A percentile compares a stretch with the other conserved stretches of the same genome.
phyloP scores from a whole-genome alignment of 345 rosid species.

The Gossypium australe region DNA sequence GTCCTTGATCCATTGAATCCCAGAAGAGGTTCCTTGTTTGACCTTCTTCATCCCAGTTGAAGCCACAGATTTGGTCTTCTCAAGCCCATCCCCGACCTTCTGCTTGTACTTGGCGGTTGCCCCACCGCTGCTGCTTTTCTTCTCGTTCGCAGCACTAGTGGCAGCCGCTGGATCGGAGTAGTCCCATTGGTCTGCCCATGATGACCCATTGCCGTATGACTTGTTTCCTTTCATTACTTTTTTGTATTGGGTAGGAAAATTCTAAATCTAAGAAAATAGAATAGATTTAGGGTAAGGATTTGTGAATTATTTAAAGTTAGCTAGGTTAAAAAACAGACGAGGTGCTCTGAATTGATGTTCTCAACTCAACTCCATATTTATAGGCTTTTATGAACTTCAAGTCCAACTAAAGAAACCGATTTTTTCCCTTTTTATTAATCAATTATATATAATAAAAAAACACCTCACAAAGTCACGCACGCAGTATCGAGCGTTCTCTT shows the following conservation, averaged over 20 bases:
- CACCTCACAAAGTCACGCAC: no score
- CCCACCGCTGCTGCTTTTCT: background rate
- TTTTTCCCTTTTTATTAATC: no score
- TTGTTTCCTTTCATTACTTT: constrained; percentile 30
- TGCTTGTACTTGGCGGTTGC: constrained; percentile 62
- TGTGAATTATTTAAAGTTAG: no score
- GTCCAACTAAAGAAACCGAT: no score
- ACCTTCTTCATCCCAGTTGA: constrained; percentile 53
- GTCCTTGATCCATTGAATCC: constrained; percentile 59
- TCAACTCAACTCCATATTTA: no score
- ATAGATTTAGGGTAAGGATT: no score
- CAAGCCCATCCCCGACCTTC: constrained; percentile 55
- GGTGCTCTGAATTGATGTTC: no score
- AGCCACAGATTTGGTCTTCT: constrained; percentile 58
- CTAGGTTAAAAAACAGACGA: no score
- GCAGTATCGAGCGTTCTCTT: no score
- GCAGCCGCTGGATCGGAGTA: constrained; percentile 22
- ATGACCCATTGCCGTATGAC: constrained; percentile 39
- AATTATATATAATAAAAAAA: no score
- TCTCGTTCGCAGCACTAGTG: constrained; percentile 11
- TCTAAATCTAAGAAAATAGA: no score
- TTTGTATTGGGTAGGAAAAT: background rate
- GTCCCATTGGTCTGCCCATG: constrained; percentile 95
- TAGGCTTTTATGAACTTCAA: no score
- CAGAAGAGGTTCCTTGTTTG: constrained; percentile 46